Evolutionary conservation across 176 grass and related monocot species (phyloP), one percentile per base, ranked within the genome.

Genomic region (Poa annua): DNA sequence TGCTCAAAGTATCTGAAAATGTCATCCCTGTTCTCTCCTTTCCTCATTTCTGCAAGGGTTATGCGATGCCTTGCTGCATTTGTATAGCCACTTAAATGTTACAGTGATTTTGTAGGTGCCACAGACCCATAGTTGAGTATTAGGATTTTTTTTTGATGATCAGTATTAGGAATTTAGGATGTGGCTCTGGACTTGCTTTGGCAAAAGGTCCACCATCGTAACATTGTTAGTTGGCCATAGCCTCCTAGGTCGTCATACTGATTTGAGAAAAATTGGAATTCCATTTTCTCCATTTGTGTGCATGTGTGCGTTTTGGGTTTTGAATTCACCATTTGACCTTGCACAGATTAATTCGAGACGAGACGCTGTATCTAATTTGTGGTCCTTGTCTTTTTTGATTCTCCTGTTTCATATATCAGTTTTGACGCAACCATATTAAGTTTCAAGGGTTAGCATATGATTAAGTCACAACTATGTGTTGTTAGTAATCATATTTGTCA

Each of bases 361-460:
- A 67, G 13, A 19, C 11, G 4, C 29, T 48, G 4, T 54, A 38
- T 66, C 29, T 68, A 54, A 52, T 52, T 11, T 52, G 7, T 21
- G 29, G 14, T 16, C 6, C 16, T 66, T 39, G 2, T 45, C 49
- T 80, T 38, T 68, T 54, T 11, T 25, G 8, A 44, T 9, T 10
- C 16, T 9, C 48, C 48, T 50, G 14, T 5, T 50, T 50, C 44
- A 80, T 51, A 36, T 57, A 41, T 71, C 36, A 82, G 21, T 33
- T 71, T 34, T 48, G 26, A 66, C 75, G 50, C 50, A 49, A 13
- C 76, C 68, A 33, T 84, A 80, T 49, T 80, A 67, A 24, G 11
- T 88, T 67, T 25, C 17, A 63, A 42, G 60, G 59, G 4, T 84
- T 6, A 84, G 21, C 32, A 50, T 41, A 51, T 85, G 60, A 45